These are phyloP conservation scores for Ploettnerulaceae sp. DNA, from an alignment of 2,329 filamentous ascomycete genomes.

Conservation along the genomic window DNA sequence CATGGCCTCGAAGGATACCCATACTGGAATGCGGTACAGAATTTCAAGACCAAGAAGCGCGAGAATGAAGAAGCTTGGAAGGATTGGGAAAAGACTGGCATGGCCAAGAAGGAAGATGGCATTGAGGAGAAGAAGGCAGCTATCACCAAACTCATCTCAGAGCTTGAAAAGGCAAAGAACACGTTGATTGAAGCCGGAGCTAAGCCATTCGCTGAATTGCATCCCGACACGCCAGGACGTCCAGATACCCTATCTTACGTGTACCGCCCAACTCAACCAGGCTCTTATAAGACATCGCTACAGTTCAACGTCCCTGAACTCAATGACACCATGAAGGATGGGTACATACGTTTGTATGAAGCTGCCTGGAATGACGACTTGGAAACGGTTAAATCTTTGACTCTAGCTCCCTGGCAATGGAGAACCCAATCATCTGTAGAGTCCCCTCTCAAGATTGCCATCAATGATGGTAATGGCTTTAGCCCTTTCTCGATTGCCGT, in stretches of 20 bases:
- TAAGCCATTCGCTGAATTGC: slow-evolving; percentile 61
- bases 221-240: slow-evolving; percentile 44
- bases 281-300: slow-evolving; percentile 21
- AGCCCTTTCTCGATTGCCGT: slow-evolving; percentile 65
- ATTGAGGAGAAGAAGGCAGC: slow-evolving; percentile 50
- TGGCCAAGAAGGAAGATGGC: slow-evolving; percentile 33
- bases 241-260: not conserved
- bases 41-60: slow-evolving; percentile 17
- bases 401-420: slow-evolving; percentile 52
- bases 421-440: slow-evolving; percentile 44
- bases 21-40: slow-evolving; percentile 34
- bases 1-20: slow-evolving; percentile 52
- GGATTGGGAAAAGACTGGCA: slow-evolving; percentile 34
- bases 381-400: slow-evolving; percentile 59
- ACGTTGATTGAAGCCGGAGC: slow-evolving; percentile 53
- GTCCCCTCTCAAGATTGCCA: slow-evolving; percentile 59
- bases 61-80: slow-evolving; percentile 31
- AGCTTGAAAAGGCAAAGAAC: slow-evolving; percentile 52
- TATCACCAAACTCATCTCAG: slow-evolving; percentile 45
- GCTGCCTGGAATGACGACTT: slow-evolving; percentile 69
- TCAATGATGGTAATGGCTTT: slow-evolving; percentile 42
- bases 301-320: slow-evolving; percentile 35
- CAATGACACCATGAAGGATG: slow-evolving; percentile 49
- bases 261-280: not conserved
- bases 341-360: slow-evolving; percentile 66